These are phyloP conservation scores for Xylaria sp. DNA, from an alignment of 2,329 filamentous ascomycete genomes.

Conservation along the genomic window DNA sequence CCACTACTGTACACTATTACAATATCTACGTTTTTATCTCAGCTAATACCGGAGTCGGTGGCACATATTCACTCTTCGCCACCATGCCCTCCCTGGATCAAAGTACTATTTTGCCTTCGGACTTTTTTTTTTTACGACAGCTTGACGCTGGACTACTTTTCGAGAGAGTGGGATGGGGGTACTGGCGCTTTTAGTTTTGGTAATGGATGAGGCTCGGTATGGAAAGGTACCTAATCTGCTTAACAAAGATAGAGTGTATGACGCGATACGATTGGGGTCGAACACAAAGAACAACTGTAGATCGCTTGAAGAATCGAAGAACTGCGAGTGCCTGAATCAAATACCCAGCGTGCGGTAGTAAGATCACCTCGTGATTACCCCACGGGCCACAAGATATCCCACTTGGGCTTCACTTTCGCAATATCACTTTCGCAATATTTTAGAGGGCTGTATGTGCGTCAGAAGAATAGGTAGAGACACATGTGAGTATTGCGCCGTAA, in stretches of 20 bases:
- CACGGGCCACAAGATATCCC: neutral
- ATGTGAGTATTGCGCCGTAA: neutral
- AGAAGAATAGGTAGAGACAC: neutral
- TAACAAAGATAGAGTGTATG: neutral
- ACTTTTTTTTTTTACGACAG: neutral
- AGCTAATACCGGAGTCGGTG: slow-evolving; percentile 31
- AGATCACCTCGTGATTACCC: neutral
- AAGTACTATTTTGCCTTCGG: neutral
- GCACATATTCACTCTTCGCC: slow-evolving; percentile 26
- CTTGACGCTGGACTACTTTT: neutral
- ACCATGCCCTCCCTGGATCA: slow-evolving; percentile 13
- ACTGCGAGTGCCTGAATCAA: neutral
- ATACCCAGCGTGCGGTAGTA: neutral
- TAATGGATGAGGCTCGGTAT: slow-evolving; percentile 13
- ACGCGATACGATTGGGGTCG: slow-evolving; percentile 1
- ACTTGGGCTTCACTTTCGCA: neutral
- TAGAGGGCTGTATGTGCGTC: neutral
- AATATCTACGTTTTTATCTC: slow-evolving; percentile 21
- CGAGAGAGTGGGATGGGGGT: slow-evolving; percentile 13
- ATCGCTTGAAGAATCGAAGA: neutral
- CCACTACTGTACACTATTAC: slow-evolving; percentile 32
- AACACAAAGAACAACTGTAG: slow-evolving; percentile 5
- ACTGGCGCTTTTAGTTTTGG: slow-evolving; percentile 9
- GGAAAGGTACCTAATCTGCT: neutral
- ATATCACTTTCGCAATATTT: too few species aligned